Percentiles rank a stretch among this genome's conserved stretches.
Evolutionary conservation across 2,329 filamentous ascomycete species (phyloP).

Genomic region (Trichoderma atrobrunneum): DNA sequence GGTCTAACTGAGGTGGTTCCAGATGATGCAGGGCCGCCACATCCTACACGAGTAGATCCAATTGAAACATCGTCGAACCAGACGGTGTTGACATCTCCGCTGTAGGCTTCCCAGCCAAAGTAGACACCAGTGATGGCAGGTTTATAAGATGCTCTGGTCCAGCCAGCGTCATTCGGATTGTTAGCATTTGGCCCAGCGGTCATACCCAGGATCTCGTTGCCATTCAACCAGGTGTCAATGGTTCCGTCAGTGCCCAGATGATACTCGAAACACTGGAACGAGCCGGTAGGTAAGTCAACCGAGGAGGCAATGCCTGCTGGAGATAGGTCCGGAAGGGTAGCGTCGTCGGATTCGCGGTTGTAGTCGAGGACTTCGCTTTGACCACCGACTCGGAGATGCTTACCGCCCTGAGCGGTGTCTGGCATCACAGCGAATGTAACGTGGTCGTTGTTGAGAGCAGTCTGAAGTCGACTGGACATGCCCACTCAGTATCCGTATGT

Average conservation of each 20-base stretch:
- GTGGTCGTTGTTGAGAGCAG: conserved; percentile 8
- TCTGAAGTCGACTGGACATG: background rate
- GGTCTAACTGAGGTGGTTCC: background rate
- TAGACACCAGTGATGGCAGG: conserved; percentile 10
- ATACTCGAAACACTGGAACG: conserved; percentile 16
- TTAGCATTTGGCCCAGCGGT: conserved; percentile 1
- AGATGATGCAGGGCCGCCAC: background rate
- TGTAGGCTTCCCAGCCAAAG: conserved; percentile 17
- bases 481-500: background rate
- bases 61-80: conserved; percentile 14
- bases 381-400: conserved; percentile 7
- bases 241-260: conserved; percentile 9
- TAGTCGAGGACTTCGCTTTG: conserved; percentile 14
- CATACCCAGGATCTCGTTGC: conserved; percentile 4
- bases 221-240: conserved; percentile 9
- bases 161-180: conserved; percentile 12
- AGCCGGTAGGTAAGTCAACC: conserved; percentile 3
- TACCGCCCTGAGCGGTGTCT: background rate
- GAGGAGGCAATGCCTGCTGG: conserved; percentile 12
- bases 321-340: conserved; percentile 11
- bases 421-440: conserved; percentile 15
- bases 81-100: conserved; percentile 8
- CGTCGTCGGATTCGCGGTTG: conserved; percentile 16
- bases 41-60: conserved; percentile 3
- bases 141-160: background rate